Evolutionary conservation across 495 filamentous ascomycete genomes (phyloP).

Genomic region (Clavariopsis aquatica): DNA sequence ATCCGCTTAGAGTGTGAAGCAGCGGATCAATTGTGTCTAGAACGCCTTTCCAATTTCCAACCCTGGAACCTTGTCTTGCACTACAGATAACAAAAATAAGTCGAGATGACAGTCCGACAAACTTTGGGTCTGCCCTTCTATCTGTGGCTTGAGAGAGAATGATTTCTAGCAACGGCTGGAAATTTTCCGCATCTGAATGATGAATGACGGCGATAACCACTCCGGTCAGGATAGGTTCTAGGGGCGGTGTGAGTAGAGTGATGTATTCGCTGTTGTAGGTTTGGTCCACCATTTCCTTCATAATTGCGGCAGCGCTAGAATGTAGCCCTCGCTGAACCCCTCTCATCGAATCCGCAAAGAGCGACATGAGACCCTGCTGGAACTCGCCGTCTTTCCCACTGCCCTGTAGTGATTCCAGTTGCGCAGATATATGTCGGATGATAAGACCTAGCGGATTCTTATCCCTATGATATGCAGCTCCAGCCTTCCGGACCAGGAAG

Average conservation of each 20-base stretch:
- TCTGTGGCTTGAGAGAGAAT: slow-evolving; percentile 55
- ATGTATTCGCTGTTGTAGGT: slow-evolving; percentile 14
- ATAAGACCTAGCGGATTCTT: slow-evolving; percentile 65
- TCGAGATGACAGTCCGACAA: slow-evolving; percentile 46
- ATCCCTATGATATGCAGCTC: slow-evolving; percentile 69
- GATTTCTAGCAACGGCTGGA: slow-evolving; percentile 60
- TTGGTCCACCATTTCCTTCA: slow-evolving; percentile 58
- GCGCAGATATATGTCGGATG: slow-evolving; percentile 65
- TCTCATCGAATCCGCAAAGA: slow-evolving; percentile 86
- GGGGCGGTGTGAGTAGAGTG: slow-evolving; percentile 10
- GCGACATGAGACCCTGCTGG: slow-evolving; percentile 81
- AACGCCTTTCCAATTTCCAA: slow-evolving; percentile 69
- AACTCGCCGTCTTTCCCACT: slow-evolving; percentile 62
- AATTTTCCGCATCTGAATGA: slow-evolving; percentile 71
- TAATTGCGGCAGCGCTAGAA: slow-evolving; percentile 73
- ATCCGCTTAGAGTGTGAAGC: slow-evolving; percentile 7
- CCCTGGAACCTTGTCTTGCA: slow-evolving; percentile 74
- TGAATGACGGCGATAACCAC: slow-evolving; percentile 79
- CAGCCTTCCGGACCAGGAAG: slow-evolving; percentile 88
- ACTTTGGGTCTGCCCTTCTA: not conserved
- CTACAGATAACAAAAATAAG: slow-evolving; percentile 68
- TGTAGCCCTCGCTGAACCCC: slow-evolving; percentile 77
- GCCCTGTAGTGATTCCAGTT: slow-evolving; percentile 58
- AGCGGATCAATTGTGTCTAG: slow-evolving; percentile 52
- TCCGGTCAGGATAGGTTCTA: slow-evolving; percentile 65